A percentile compares a stretch with the other conserved stretches of the same genome.
phyloP scores from a whole-genome alignment of 2,329 filamentous ascomycete species.

The Madurella fahalii region DNA sequence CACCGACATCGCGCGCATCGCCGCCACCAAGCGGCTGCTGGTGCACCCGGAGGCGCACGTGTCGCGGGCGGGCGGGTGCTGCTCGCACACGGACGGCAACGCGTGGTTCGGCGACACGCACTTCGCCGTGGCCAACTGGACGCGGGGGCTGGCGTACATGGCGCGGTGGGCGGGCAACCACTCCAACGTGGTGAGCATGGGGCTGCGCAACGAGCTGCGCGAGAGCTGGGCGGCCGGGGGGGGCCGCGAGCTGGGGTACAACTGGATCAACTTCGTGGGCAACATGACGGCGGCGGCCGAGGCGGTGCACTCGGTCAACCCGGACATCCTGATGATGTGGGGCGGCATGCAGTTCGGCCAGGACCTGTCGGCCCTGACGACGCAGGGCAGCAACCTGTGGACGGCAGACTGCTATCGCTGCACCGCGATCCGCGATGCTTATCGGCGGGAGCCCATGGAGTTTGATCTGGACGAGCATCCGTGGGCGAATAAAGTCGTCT shows the following conservation, averaged over 20 bases:
- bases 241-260: slow-evolving; percentile 37
- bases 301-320: slow-evolving; percentile 42
- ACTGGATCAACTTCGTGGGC: slow-evolving; percentile 43
- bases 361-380: slow-evolving; percentile 41
- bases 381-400: slow-evolving; percentile 33
- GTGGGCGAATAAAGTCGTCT: background rate
- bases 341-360: slow-evolving; percentile 48
- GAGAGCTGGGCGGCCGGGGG: slow-evolving; percentile 10
- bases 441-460: background rate
- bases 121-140: slow-evolving; percentile 52
- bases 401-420: slow-evolving; percentile 19
- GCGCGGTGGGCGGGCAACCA: slow-evolving; percentile 39
- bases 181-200: slow-evolving; percentile 38
- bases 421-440: background rate
- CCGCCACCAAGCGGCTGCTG: slow-evolving; percentile 33
- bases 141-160: slow-evolving; percentile 51
- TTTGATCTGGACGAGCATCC: background rate
- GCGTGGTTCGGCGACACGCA: slow-evolving; percentile 53
- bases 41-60: slow-evolving; percentile 41
- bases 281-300: slow-evolving; percentile 42
- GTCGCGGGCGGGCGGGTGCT: slow-evolving; percentile 42
- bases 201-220: slow-evolving; percentile 40
- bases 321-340: slow-evolving; percentile 43
- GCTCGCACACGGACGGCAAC: slow-evolving; percentile 46
- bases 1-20: slow-evolving; percentile 35